These are phyloP conservation scores for Suillus brevipes DNA, from an alignment of 768 basidiomycete genomes.

Conservation along the genomic window DNA sequence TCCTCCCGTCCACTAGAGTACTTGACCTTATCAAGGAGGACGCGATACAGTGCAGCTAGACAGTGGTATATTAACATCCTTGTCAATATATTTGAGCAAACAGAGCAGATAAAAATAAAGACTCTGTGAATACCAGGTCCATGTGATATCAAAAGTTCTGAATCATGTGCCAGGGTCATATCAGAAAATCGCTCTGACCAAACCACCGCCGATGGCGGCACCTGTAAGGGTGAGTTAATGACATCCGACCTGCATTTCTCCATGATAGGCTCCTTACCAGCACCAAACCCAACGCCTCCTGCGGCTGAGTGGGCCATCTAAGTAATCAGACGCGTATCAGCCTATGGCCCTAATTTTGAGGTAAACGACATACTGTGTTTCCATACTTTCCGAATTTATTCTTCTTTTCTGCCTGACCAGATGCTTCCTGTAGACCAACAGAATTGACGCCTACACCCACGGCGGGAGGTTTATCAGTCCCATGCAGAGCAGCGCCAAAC, in stretches of 20 bases:
- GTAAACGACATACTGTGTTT: conserved; percentile 46
- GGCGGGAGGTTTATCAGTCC: conserved; percentile 32
- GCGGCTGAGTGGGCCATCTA: conserved; percentile 60
- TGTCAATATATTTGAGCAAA: neutral
- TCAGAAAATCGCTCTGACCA: conserved; percentile 52
- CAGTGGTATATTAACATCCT: neutral
- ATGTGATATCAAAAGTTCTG: neutral
- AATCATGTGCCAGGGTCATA: neutral
- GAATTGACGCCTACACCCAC: conserved; percentile 29
- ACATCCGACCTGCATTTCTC: neutral
- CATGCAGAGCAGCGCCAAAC: conserved; percentile 40
- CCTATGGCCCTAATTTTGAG: conserved; percentile 11
- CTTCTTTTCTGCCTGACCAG: conserved; percentile 47
- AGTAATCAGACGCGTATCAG: neutral
- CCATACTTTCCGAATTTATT: conserved; percentile 57
- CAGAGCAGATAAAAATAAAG: neutral
- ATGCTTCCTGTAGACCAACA: conserved; percentile 29
- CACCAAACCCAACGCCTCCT: conserved; percentile 78
- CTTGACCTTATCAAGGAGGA: conserved; percentile 41
- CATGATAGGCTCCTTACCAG: conserved; percentile 44
- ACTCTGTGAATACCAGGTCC: neutral
- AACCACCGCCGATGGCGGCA: conserved; percentile 52
- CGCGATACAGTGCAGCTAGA: neutral
- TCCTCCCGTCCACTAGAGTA: conserved; percentile 44
- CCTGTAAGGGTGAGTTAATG: conserved; percentile 28